Base-by-base conservation (phyloP, 2,329 filamentous ascomycete species). In the Clonostachys byssicola region DNA sequence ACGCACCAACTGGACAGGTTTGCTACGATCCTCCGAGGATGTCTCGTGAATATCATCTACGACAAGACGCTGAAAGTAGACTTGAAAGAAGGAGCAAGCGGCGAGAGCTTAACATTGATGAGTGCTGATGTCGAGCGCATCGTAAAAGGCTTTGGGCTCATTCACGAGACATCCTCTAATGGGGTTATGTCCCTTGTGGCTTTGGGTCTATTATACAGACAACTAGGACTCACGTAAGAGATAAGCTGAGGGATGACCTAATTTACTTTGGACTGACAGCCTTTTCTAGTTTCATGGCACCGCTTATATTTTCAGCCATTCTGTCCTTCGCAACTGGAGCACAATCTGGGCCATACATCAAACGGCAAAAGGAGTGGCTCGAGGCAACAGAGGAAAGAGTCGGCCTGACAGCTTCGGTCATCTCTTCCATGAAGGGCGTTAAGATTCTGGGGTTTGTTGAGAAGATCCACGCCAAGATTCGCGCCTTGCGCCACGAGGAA, bases 321-420 rank as follows among this genome's bases (percentile, higher is more conserved):
- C 7, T 18, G 14, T 39, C 17, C 8, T 30, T 30, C 23, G 23
- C 23, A 30, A 10, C 23, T 30, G 23, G 23, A 30, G 23, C 23
- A 9, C 23, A 30, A 10, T 30, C 23, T 30, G 23, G 23, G 36
- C 36, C 14, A 12, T n/a, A 39, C 12, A 39, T 39, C 12, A 39
- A 39, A n/a, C 14, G 14, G 4, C 36, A 39, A 18, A 39, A 39
- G 9, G 44, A 42, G 5, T 72, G 69, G 68, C 67, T 72, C 63
- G 52, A 48, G 0, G 56, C 45, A 12, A 62, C 67, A 5, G 59
- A 72, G 51, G 60, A 58, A 30, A 56, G 65, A 13, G 63, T 69
- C 1, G 60, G 58, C 1, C 77, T 80, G 61, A 78, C 76, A 52
- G 70, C 69, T 16, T 65, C 79, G 46, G 78, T 78, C 51, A 68